Percentiles rank a stretch among this genome's conserved stretches.
phyloP scores from a whole-genome alignment of 495 filamentous ascomycete species.

The Cryomyces minteri region DNA sequence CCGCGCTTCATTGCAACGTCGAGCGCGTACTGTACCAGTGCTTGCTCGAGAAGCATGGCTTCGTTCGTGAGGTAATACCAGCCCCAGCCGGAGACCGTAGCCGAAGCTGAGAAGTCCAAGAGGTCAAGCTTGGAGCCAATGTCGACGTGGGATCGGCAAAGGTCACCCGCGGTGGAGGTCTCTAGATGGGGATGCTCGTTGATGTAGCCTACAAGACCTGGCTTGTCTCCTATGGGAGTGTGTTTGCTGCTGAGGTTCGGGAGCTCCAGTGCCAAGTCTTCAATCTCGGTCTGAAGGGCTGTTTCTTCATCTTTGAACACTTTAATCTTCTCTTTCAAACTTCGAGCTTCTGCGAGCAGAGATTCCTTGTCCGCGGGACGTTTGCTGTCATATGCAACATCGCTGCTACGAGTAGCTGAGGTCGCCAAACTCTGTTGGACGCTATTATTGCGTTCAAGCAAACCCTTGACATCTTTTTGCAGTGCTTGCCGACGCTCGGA shows the following conservation, averaged over 20 bases:
- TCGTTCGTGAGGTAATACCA: conserved; percentile 92
- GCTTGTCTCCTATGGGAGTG: conserved; percentile 52
- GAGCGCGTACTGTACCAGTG: conserved; percentile 73
- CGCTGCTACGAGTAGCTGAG: conserved; percentile 6
- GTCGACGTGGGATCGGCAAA: conserved; percentile 55
- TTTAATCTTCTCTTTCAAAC: conserved; percentile 45
- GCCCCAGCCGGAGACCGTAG: conserved; percentile 73
- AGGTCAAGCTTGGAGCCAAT: conserved; percentile 66
- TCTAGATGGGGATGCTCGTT: conserved; percentile 48
- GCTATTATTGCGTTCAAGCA: conserved; percentile 39
- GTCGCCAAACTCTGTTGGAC: conserved; percentile 12
- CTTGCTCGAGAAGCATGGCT: conserved; percentile 79
- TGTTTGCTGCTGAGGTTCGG: conserved; percentile 68
- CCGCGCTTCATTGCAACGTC: conserved; percentile 45
- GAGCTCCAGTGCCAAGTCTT: conserved; percentile 54
- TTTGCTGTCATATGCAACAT: conserved; percentile 8
- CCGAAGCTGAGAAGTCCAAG: conserved; percentile 69
- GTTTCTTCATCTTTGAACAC: conserved; percentile 40
- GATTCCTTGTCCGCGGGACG: conserved; percentile 17
- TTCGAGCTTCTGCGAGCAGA: conserved; percentile 45
- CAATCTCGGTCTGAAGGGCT: conserved; percentile 43
- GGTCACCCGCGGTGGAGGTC: conserved; percentile 27
- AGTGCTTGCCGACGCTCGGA: conserved; percentile 44
- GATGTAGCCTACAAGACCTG: conserved; percentile 45
- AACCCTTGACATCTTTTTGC: conserved; percentile 31